Evolutionary conservation across 345 rosid genomes (phyloP), one percentile per base, ranked within the genome.

Genomic region (Eucalyptus globulus): DNA sequence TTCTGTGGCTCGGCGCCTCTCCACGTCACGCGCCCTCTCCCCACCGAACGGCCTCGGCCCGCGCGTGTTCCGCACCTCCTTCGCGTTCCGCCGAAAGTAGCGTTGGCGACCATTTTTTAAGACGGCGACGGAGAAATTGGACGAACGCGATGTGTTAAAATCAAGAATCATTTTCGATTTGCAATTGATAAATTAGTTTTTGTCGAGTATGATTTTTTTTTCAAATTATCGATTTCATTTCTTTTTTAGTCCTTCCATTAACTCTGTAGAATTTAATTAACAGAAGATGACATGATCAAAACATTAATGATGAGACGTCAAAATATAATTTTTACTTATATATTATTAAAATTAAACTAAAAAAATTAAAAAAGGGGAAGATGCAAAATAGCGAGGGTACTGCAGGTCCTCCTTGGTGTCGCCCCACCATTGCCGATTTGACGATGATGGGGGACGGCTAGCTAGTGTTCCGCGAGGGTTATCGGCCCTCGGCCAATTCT

Each of bases 351-450:
- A 53, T 53, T 53, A 53, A 2, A 53, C 58, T 53, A 53, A 53
- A 53, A 53, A 21, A 21, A 8, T 53, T 19, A 1, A 4, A 53
- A 53, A 53, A 8, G 58, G 58, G 5, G 1, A 21, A 53, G 0
- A 1, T 53, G 5, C 58, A 8, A 21, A 53, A 53, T 53, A 3
- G 26, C 1, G 0, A 53, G 26, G 26, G 11, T 53, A 8, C 58
- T 21, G 8, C 0, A 8, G 2, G 58, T 26, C 58, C 58, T 19
- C 58, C 11, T 21, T 0, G 2, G 11, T 8, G 11, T 19, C 5
- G 26, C 58, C 58, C 58, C 58, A 53, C 58, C 11, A 53, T 53
- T 53, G 58, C 5, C 5, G 26, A 53, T 3, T 53, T 53, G 26
- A 53, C 3, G 26, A 53, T 53, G 58, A 53, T 0, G 11, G 11